Evolutionary conservation across 768 basidiomycete species (phyloP).

Genomic region (Multifurca ochricompacta): DNA sequence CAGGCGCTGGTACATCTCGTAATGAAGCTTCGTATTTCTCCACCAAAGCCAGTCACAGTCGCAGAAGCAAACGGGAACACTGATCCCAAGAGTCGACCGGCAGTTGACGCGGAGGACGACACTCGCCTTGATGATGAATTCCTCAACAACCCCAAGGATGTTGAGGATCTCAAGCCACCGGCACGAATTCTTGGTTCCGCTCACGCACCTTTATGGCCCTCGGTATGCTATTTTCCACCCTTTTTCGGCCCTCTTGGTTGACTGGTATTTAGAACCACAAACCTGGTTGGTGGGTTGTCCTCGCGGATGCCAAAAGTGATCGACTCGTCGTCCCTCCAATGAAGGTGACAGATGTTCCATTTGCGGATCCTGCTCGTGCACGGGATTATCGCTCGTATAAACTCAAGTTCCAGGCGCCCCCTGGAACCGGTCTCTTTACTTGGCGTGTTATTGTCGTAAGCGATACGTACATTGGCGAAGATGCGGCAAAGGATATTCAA

Average conservation of each 20-base stretch:
- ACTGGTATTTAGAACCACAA: conserved; percentile 58
- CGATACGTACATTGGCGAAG: conserved; percentile 85
- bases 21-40: conserved; percentile 70
- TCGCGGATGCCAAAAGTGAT: conserved; percentile 81
- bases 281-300: conserved; percentile 86
- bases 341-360: conserved; percentile 74
- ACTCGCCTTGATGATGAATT: conserved; percentile 56
- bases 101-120: conserved; percentile 39
- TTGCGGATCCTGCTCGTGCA: conserved; percentile 38
- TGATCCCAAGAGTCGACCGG: conserved; percentile 36
- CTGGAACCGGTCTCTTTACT: conserved; percentile 70
- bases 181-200: conserved; percentile 47
- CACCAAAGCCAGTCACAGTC: conserved; percentile 32
- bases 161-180: conserved; percentile 47
- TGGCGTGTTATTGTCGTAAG: conserved; percentile 84
- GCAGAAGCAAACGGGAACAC: conserved; percentile 26
- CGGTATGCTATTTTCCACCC: conserved; percentile 39
- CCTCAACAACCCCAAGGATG: conserved; percentile 50
- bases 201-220: conserved; percentile 94
- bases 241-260: not conserved
- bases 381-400: conserved; percentile 77
- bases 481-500: conserved; percentile 58
- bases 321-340: conserved; percentile 82
- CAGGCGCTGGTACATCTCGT: conserved; percentile 82
- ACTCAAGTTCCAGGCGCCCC: conserved; percentile 92